Conservation (phyloP, 805 yeast genomes). For the Tetrapisispora arboricola region DNA sequence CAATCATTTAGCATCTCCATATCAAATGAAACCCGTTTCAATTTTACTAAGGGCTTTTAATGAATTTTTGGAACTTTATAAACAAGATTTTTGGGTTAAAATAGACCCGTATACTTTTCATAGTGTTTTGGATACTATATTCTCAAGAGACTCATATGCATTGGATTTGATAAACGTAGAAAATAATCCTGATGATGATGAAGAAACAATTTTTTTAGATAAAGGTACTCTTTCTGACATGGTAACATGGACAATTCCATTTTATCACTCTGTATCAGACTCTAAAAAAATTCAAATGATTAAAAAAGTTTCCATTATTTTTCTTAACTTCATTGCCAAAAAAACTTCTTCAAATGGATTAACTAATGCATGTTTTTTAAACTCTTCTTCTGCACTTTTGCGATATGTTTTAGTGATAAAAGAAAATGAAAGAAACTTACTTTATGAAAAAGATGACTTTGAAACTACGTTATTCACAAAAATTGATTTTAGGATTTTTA, state of each 20-base stretch:
- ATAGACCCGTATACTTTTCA: constrained; percentile 45
- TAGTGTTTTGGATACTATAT: constrained; percentile 49
- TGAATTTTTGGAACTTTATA: constrained; percentile 35
- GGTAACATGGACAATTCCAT: constrained; percentile 45
- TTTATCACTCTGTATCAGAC: constrained; percentile 35
- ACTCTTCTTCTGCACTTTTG: constrained; percentile 29
- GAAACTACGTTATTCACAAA: constrained; percentile 34
- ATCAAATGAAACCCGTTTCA: constrained; percentile 35
- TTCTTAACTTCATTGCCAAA: constrained; percentile 33
- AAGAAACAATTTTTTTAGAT: constrained; percentile 19
- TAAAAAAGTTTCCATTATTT: constrained; percentile 40
- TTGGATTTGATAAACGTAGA: constrained; percentile 28
- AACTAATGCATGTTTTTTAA: constrained; percentile 28
- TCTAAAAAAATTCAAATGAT: constrained; percentile 45
- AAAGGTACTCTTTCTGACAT: constrained; percentile 34
- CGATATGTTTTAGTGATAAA: constrained; percentile 24
- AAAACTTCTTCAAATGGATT: constrained; percentile 15
- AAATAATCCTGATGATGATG: constrained; percentile 19
- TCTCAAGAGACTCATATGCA: constrained; percentile 42
- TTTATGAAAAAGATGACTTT: constrained; percentile 24
- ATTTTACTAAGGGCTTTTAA: constrained; percentile 43
- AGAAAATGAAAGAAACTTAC: constrained; percentile 19
- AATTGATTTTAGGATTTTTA: constrained; percentile 41
- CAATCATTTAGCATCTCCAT: constrained; percentile 19
- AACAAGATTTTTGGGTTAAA: constrained; percentile 42